Conservation (phyloP, 768 basidiomycete species). For the Boletus tomentosulus region DNA sequence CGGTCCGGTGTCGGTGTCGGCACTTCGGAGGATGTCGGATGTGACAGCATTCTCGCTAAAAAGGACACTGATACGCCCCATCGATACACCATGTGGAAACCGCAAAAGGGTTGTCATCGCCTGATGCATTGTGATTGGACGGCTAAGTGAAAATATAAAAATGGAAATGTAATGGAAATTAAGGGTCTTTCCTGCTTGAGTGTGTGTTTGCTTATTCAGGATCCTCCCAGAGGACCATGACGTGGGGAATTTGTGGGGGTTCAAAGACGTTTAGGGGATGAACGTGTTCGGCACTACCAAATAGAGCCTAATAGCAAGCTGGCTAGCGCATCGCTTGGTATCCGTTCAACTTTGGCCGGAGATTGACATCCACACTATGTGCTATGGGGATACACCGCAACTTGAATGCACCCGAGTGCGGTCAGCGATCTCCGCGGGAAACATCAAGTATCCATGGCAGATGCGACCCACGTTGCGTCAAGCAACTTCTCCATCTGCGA, state of each 20-base stretch:
- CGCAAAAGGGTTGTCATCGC: not conserved
- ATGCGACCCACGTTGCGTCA: conserved; percentile 22
- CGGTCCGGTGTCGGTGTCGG: conserved; percentile 19
- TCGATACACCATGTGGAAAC: conserved; percentile 20
- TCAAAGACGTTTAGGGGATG: conserved; percentile 15
- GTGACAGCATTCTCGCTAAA: conserved; percentile 13
- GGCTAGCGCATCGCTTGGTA: not conserved
- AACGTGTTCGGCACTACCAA: not conserved
- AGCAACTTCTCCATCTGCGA: conserved; percentile 15
- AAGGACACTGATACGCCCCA: conserved; percentile 19
- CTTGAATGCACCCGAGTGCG: conserved; percentile 12
- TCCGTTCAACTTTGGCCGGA: conserved; percentile 15
- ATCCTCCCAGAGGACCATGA: conserved; percentile 13
- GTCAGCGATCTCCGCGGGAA: conserved; percentile 29
- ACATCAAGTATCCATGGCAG: conserved; percentile 27
- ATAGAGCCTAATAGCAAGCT: not conserved
- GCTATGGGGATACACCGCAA: conserved; percentile 22
- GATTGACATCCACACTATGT: conserved; percentile 9
- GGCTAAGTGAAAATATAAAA: not conserved
- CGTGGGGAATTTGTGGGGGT: conserved; percentile 18
- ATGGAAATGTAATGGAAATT: conserved; percentile 13
- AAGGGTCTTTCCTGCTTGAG: conserved; percentile 5
- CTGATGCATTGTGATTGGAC: not conserved
- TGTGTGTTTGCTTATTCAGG: conserved; percentile 1
- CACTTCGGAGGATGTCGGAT: conserved; percentile 27